These are phyloP conservation scores for Zymoseptoria crescenta DNA, from an alignment of 2,329 filamentous ascomycete species.

Conservation along the genomic window DNA sequence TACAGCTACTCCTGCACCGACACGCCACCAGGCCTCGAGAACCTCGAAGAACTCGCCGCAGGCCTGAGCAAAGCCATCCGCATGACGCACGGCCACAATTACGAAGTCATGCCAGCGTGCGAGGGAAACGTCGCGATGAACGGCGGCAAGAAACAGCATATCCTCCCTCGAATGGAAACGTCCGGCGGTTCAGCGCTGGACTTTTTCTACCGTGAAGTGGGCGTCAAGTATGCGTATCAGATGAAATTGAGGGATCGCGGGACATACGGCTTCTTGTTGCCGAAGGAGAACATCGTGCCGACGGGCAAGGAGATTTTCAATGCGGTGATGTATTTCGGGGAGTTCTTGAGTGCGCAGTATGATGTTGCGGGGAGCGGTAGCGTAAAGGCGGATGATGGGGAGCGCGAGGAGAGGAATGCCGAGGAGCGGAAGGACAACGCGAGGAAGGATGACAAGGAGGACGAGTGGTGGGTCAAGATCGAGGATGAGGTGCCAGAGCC, in stretches of 20 bases:
- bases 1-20: slow-evolving; percentile 77
- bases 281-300: slow-evolving; percentile 76
- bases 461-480: slow-evolving; percentile 6
- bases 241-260: slow-evolving; percentile 90
- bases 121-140: slow-evolving; percentile 58
- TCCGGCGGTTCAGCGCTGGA: slow-evolving; percentile 83
- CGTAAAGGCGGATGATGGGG: slow-evolving; percentile 3
- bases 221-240: slow-evolving; percentile 80
- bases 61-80: slow-evolving; percentile 86
- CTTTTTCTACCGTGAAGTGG: slow-evolving; percentile 87
- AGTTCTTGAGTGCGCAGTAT: slow-evolving; percentile 56
- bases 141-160: slow-evolving; percentile 25
- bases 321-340: slow-evolving; percentile 74
- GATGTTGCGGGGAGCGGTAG: slow-evolving; percentile 15
- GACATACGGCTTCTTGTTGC: slow-evolving; percentile 86
- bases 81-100: slow-evolving; percentile 58
- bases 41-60: slow-evolving; percentile 79
- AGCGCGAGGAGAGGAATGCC: slow-evolving; percentile 3
- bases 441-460: slow-evolving; percentile 6
- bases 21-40: slow-evolving; percentile 78
- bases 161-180: slow-evolving; percentile 56
- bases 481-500: slow-evolving; percentile 6
- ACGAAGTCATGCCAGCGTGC: slow-evolving; percentile 70
- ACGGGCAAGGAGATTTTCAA: slow-evolving; percentile 82
- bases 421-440: background rate